Conservation (phyloP, 1,139 yeast genomes). For the Pichia terricola region DNA sequence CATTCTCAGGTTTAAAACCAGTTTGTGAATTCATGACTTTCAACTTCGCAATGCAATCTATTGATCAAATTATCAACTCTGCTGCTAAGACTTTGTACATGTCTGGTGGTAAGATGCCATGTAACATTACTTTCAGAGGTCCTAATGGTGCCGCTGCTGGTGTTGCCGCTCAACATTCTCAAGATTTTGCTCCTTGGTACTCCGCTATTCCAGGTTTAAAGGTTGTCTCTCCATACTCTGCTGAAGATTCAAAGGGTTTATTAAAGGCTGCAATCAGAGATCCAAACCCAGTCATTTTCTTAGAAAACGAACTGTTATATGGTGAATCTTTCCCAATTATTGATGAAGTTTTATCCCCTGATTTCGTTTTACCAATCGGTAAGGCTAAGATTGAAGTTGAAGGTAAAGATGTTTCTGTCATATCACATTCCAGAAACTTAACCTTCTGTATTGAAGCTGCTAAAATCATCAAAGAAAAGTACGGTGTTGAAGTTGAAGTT, state of each 20-base stretch:
- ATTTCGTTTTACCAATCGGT: conserved; percentile 87
- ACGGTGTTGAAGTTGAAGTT: conserved; percentile 88
- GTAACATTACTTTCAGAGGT: conserved; percentile 96
- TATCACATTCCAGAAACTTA: conserved; percentile 88
- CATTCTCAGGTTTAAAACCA: conserved; percentile 94
- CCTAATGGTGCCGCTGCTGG: conserved; percentile 99
- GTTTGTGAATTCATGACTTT: conserved; percentile 98
- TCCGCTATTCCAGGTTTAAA: conserved; percentile 97
- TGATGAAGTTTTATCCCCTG: conserved; percentile 82
- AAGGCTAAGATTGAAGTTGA: conserved; percentile 90
- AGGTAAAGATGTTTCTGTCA: conserved; percentile 85
- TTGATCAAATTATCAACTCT: conserved; percentile 95
- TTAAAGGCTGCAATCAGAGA: conserved; percentile 95
- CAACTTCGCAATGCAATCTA: conserved; percentile 99
- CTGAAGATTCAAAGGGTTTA: conserved; percentile 95
- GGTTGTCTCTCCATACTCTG: conserved; percentile 89
- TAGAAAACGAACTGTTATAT: conserved; percentile 91
- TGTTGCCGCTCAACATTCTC: conserved; percentile 99
- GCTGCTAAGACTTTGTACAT: conserved; percentile 98
- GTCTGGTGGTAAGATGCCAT: conserved; percentile 98
- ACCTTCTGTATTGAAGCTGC: conserved; percentile 85
- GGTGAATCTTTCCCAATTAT: conserved; percentile 86
- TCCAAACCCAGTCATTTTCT: conserved; percentile 93
- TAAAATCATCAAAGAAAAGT: conserved; percentile 67
- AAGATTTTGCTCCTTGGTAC: conserved; percentile 96